phyloP scores from a whole-genome alignment of 768 basidiomycete species.

The Multifurca ochricompacta region DNA sequence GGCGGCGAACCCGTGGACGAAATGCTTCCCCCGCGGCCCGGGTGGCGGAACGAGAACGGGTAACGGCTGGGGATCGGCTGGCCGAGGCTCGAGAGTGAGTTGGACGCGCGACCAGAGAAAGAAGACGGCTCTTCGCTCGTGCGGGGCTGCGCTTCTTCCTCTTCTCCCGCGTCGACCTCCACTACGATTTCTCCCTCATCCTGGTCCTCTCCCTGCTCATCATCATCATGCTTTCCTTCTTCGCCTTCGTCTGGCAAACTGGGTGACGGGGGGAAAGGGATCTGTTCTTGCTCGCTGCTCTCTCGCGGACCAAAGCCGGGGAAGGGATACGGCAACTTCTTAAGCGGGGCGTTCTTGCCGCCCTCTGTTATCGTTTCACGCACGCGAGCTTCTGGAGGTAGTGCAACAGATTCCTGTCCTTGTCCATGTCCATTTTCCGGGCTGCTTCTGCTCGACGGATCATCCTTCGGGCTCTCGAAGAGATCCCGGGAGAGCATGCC shows the following conservation, averaged over 20 bases:
- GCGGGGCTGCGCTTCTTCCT: slow-evolving; percentile 35
- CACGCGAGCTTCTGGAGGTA: slow-evolving; percentile 35
- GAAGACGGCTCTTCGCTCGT: slow-evolving; percentile 44
- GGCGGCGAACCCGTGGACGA: slow-evolving; percentile 33
- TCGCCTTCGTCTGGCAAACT: slow-evolving; percentile 32
- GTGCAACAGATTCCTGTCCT: slow-evolving; percentile 9
- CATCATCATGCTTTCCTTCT: slow-evolving; percentile 24
- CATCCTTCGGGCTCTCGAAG: slow-evolving; percentile 46
- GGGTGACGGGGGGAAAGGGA: slow-evolving; percentile 72
- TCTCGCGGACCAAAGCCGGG: slow-evolving; percentile 47
- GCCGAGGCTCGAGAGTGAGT: slow-evolving; percentile 78
- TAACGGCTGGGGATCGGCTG: slow-evolving; percentile 65
- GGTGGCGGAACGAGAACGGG: slow-evolving; percentile 59
- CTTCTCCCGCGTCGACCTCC: slow-evolving; percentile 36
- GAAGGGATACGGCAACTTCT: slow-evolving; percentile 66
- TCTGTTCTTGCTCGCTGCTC: slow-evolving; percentile 46
- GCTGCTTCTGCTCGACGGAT: slow-evolving; percentile 22
- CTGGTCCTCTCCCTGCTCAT: slow-evolving; percentile 23
- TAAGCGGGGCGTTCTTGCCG: slow-evolving; percentile 43
- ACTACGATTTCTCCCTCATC: slow-evolving; percentile 26
- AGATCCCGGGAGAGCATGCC: slow-evolving; percentile 56
- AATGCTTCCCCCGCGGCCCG: slow-evolving; percentile 36
- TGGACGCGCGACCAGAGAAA: slow-evolving; percentile 43
- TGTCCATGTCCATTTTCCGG: slow-evolving; percentile 18
- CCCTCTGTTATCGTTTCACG: slow-evolving; percentile 26